Evolutionary conservation across 306 rosid genomes (phyloP), one percentile per base, ranked within the genome.

Genomic region (Adenanthera pavonina): DNA sequence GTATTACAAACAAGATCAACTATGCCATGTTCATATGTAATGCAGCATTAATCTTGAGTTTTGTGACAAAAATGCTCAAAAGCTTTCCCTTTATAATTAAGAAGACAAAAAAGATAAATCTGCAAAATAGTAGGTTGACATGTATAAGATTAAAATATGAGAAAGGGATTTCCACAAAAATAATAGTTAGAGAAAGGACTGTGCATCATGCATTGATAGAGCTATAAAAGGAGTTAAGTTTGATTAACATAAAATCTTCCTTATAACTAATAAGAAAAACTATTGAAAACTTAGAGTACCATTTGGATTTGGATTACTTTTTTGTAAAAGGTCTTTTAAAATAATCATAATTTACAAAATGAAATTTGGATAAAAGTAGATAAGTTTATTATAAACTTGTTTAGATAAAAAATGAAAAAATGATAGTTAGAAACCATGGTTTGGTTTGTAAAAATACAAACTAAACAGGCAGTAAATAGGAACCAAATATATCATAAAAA

Each of bases 71-170:
- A 65, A 19, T 54, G 8, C 36, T 64, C 34, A n/a, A 59, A n/a
- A 2, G 59, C 59, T 35, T 66, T 52, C 56, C 6, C 34, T 4
- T 77, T 49, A 52, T 51, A 76, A 49, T 48, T 48, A 70, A 7
- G 17, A 64, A 77, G 30, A 25, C 30, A 25, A 25, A 25, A 25
- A 25, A 25, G 30, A 25, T 0, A 25, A 30, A 76, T 60, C 2
- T 49, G 15, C 51, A 15, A 10, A 60, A 49, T 51, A 35, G 8
- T 62, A 5, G 89, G 88, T 15, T 15, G 7, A 40, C 86, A 49
- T 87, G 46, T 83, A 69, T 80, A 78, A 48, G 25, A 20, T 19
- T 57, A 57, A 19, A 57, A 57, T 57, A 57, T 57, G 8, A 57
- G 33, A n/a, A 57, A 53, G 10, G 60, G 30, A 53, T 53, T 17